Evolutionary conservation across 2,329 filamentous ascomycete species (phyloP).

Genomic region (Colletotrichum cordylinicola): DNA sequence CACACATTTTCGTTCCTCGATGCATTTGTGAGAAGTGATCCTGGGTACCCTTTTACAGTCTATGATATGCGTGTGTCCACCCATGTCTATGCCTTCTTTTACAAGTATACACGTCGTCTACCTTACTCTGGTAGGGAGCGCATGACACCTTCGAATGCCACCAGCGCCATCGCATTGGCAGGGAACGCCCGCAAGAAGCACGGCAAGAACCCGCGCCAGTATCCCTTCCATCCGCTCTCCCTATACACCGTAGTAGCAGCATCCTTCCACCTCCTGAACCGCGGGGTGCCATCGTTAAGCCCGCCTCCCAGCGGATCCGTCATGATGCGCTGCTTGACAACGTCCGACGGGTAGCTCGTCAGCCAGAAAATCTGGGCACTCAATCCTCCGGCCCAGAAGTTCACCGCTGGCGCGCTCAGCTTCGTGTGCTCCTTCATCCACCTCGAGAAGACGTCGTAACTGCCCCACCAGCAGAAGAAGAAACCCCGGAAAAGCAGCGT

Average conservation of each 20-base stretch:
- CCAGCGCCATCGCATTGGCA: constrained; percentile 90
- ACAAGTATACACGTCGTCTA: neutral
- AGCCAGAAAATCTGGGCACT: constrained; percentile 96
- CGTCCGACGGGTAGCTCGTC: constrained; percentile 88
- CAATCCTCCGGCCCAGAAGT: constrained; percentile 96
- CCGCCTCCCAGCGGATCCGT: constrained; percentile 83
- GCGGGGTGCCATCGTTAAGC: constrained; percentile 69
- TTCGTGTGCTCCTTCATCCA: constrained; percentile 69
- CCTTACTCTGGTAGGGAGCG: constrained; percentile 56
- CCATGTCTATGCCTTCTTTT: neutral
- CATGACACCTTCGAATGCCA: constrained; percentile 94
- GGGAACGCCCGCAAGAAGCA: constrained; percentile 95
- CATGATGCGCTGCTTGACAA: constrained; percentile 97
- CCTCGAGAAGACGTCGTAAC: constrained; percentile 84
- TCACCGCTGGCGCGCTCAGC: constrained; percentile 80
- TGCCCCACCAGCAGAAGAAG: constrained; percentile 99
- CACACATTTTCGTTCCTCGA: neutral
- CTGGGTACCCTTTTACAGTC: constrained; percentile 15
- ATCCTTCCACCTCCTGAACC: constrained; percentile 78
- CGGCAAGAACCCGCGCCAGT: constrained; percentile 92
- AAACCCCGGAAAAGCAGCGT: constrained; percentile 89
- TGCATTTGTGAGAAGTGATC: constrained; percentile 1
- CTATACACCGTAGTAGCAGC: constrained; percentile 79
- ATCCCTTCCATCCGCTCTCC: constrained; percentile 79
- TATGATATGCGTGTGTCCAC: neutral